phyloP scores from a whole-genome alignment of 1,139 yeast genomes.

The Arxiozyma heterogenica region DNA sequence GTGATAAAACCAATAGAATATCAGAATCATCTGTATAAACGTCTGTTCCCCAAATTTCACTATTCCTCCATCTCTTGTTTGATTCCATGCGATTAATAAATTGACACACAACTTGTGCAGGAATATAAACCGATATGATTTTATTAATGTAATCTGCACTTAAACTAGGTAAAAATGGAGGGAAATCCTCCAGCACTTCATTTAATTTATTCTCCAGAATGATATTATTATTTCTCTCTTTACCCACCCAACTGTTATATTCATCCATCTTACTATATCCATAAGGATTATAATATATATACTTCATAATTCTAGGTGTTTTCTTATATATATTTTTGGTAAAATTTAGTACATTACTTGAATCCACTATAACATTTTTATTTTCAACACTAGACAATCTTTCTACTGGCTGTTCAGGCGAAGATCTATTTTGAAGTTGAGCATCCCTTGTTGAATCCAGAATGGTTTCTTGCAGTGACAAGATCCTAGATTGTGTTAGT shows the following conservation, averaged over 20 bases:
- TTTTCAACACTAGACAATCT: background rate
- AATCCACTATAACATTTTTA: conserved; percentile 9
- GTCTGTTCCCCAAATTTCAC: conserved; percentile 86
- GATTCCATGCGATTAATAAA: conserved; percentile 23
- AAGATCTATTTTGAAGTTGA: background rate
- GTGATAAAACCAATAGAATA: conserved; percentile 62
- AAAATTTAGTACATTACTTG: conserved; percentile 12
- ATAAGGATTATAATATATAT: conserved; percentile 19
- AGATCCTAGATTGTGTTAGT: conserved; percentile 28
- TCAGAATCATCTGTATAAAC: conserved; percentile 92
- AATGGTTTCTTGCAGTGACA: conserved; percentile 28
- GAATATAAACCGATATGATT: background rate
- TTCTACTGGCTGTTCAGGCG: background rate
- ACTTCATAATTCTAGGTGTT: conserved; percentile 13
- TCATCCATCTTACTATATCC: background rate
- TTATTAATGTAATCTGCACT: background rate
- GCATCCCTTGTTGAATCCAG: conserved; percentile 21
- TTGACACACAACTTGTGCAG: background rate
- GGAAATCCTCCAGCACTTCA: conserved; percentile 8
- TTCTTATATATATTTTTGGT: conserved; percentile 10
- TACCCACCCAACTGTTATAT: background rate
- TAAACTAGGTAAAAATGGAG: conserved; percentile 22
- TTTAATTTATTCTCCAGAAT: background rate
- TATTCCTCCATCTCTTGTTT: conserved; percentile 29
- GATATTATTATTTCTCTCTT: background rate